Conservation (phyloP, 148 eudicot genomes). For the Rhododendron kiyosumense region DNA sequence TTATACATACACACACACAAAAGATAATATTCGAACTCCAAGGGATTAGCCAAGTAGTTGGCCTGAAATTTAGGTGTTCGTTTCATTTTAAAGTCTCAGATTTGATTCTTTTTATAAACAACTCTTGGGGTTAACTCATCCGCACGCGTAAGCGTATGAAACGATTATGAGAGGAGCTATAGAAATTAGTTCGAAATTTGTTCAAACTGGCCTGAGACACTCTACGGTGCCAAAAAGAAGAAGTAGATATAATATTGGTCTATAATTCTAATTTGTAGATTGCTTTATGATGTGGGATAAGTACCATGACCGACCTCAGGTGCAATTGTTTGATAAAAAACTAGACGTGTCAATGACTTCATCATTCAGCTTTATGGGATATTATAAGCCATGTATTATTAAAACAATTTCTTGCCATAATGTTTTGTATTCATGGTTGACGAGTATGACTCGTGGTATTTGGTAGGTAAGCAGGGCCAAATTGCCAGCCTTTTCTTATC, state of each 20-base stretch:
- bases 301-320: background rate
- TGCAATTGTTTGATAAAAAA: background rate
- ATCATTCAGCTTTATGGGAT: background rate
- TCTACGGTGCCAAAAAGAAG: too few species aligned
- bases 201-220: too few species aligned
- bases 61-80: too few species aligned
- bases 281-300: background rate
- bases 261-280: background rate
- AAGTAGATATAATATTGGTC: background rate
- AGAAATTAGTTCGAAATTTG: too few species aligned
- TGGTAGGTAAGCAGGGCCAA: background rate
- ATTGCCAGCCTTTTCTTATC: slow-evolving; percentile 4
- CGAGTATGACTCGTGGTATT: background rate
- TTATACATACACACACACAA: background rate
- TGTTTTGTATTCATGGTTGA: background rate
- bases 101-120: too few species aligned
- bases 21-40: background rate
- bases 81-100: too few species aligned
- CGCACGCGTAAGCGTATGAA: too few species aligned
- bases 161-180: rapidly evolving
- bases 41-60: too few species aligned
- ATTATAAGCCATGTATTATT: background rate
- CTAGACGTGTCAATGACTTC: background rate
- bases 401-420: background rate
- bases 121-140: too few species aligned